Base-by-base conservation (phyloP, 441 rosid genomes). In the Aquilaria agallochum region DNA sequence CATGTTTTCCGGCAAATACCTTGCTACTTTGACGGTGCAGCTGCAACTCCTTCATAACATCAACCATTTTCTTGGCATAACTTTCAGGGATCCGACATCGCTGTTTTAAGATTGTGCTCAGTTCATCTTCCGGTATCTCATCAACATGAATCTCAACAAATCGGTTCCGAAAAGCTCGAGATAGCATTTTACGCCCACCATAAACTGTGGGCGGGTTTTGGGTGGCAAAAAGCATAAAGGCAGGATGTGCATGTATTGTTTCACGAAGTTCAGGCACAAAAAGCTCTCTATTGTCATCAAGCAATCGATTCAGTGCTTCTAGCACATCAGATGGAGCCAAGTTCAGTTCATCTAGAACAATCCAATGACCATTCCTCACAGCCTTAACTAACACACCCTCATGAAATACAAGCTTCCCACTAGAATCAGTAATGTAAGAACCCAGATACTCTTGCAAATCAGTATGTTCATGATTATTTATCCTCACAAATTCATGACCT, bases 1-100 rank as follows among this genome's bases (percentile, higher is more conserved):
- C 99, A 74, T 95, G 98, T 80, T 95, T 95, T 72, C 99, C 99
- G 72, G 99, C 98, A 83, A 95, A 95, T 20, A 90, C 94, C 77
- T 92, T 92, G 81, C 97, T 95, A 66, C 78, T 87, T 78, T 90
- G 99, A 73, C 99, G 79, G 57, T 80, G 93, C 65, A 94, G 72
- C 76, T 92, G 98, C 84, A 95, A 74, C 75, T 90, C 98, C 77
- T 84, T 90, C 99, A 95, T 92, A 58, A 95, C 88, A 50, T 90
- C 88, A 62, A 92, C 98, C 95, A 95, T 92, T 69, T 83, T 79
- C 63, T 77, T 74, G 59, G 98, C 96, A 71, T 92, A 84, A 74
- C 86, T 90, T 59, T 77, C 77, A 9, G 97, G 94, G 50, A 95
- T 88, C 68, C 74, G 68, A 72, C 99, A 88, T 71, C 88, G 79